Percentiles rank a stretch among this genome's conserved stretches.
These are phyloP conservation scores for Candida alai DNA, from an alignment of 805 yeast species.

Conservation along the genomic window DNA sequence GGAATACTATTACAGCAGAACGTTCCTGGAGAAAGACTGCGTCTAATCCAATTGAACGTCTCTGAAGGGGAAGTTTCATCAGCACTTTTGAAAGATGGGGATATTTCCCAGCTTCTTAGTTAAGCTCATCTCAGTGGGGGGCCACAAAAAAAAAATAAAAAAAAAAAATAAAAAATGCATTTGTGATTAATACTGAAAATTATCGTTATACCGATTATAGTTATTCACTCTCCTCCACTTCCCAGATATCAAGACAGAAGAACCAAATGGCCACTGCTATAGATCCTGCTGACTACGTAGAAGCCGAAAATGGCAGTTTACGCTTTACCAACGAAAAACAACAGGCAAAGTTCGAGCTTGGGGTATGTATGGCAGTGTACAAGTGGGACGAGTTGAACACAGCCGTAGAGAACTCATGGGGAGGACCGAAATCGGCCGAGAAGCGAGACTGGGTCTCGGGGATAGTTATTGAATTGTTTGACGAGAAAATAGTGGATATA, in stretches of 20 bases:
- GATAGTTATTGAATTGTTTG: conserved; percentile 73
- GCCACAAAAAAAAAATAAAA: conserved; percentile 1
- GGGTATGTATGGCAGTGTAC: conserved; percentile 87
- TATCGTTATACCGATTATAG: conserved; percentile 1
- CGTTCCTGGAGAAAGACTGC: conserved; percentile 62
- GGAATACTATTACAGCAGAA: conserved; percentile 73
- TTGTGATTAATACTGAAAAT: no score
- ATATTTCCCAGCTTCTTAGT: conserved; percentile 11
- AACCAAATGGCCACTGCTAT: conserved; percentile 21
- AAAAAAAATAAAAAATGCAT: conserved; percentile 3
- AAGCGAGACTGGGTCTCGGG: conserved; percentile 96
- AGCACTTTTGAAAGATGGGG: conserved; percentile 55
- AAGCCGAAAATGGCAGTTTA: conserved; percentile 45
- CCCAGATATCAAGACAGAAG: no score
- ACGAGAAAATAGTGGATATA: conserved; percentile 64
- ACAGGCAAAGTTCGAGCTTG: conserved; percentile 86
- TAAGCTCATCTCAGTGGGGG: neutral
- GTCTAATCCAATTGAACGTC: conserved; percentile 60
- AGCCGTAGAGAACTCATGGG: conserved; percentile 94
- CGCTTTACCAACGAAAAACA: conserved; percentile 55
- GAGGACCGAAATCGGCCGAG: conserved; percentile 86
- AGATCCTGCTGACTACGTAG: conserved; percentile 51
- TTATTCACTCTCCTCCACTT: neutral
- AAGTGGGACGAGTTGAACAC: conserved; percentile 84
- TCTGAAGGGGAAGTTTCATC: conserved; percentile 66